Evolutionary conservation across 2,329 filamentous ascomycete genomes (phyloP), one percentile per base, ranked within the genome.

Genomic region (Dactylellina parvicollis): DNA sequence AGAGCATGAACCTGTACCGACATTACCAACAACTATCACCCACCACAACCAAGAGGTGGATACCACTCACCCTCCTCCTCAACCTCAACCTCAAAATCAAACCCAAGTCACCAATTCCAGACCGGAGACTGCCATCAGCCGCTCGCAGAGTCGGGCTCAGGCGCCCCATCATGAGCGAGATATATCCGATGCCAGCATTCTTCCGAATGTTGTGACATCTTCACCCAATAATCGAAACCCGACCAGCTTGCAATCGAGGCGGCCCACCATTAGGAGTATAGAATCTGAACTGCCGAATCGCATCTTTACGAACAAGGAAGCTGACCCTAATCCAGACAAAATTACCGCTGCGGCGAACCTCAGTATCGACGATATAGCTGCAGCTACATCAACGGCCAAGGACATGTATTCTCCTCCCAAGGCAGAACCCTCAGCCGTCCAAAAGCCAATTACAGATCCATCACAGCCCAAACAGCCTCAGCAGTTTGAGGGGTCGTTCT

Each of bases 31-130:
- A 64, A 71, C 70, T 64, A 57, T 60, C 56, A 36, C 76, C 60
- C 69, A 75, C 47, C 59, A 77, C 44, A 49, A 88, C 91, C 14
- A 87, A 90, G 36, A 95, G 90, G 79, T 96, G 92, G 81, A 83
- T 96, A 76, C 87, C 91, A 71, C 87, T 91, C 81, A 90, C 91
- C 57, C 96, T 96, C 92, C 90, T 90, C 81, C 92, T 91, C 4
- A 97, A 92, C 79, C 82, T 38, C 34, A 38, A 38, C 34, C 34
- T 38, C 5, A 7, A n/a, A n/a, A n/a, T n/a, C n/a, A n/a, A 96
- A 44, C 44, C 30, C 46, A 62, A 67, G 26, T 36, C 49, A 28
- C 50, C 52, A 67, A 60, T 57, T 32, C 67, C 64, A 42, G 55
- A 40, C 30, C 75, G 9, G 61, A 67, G 30, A 74, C 70, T 26